A percentile compares a stretch with the other conserved stretches of the same genome.
Evolutionary conservation across 495 filamentous ascomycete species (phyloP).

Genomic region (Echria macrotheca): DNA sequence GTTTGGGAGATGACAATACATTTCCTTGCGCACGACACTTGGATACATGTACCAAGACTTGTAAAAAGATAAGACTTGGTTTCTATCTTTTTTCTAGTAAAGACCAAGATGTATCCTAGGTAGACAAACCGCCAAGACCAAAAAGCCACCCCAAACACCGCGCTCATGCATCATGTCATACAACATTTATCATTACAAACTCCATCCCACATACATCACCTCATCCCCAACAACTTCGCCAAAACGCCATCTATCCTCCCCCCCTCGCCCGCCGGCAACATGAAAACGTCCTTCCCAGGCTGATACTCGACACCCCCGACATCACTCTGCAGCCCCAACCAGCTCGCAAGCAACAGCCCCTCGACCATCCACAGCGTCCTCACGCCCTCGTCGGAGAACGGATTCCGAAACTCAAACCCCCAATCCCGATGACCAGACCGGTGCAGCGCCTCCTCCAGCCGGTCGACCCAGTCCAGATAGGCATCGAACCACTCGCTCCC

Average conservation of each 20-base stretch:
- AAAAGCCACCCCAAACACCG: no score
- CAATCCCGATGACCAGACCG: background rate
- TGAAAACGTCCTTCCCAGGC: conserved; percentile 7
- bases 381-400: conserved; percentile 12
- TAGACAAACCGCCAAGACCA: no score
- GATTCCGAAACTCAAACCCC: background rate
- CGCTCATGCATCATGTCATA: no score
- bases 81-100: no score
- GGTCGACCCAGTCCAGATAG: conserved; percentile 14
- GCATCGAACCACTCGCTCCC: conserved; percentile 12
- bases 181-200: no score
- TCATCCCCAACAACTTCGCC: conserved; percentile 16
- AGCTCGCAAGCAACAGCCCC: conserved; percentile 6
- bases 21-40: no score
- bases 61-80: no score
- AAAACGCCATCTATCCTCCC: conserved; percentile 4
- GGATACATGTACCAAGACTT: no score
- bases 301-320: conserved; percentile 16
- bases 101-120: no score
- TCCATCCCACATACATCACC: no score
- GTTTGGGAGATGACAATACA: no score
- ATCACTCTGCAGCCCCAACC: conserved; percentile 12
- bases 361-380: conserved; percentile 14
- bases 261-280: conserved; percentile 2
- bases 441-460: background rate